Percentiles rank a stretch among this genome's conserved stretches.
Conservation (phyloP, 2,329 filamentous ascomycete genomes). For the Trichoderma simmonsii region DNA sequence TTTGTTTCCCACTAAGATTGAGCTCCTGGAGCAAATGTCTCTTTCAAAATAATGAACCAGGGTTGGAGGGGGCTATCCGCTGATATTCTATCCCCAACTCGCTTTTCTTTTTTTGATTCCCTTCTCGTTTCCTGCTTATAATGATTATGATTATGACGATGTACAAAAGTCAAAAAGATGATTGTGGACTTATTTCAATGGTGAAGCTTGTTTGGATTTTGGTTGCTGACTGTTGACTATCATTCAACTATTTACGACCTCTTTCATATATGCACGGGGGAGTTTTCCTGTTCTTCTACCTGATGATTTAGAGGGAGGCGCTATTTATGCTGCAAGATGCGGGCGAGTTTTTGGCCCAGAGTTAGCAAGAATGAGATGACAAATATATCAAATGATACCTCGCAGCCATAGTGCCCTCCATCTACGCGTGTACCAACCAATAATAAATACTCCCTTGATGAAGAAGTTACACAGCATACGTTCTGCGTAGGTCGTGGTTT, state of each 20-base stretch:
- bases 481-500: constrained; percentile 9
- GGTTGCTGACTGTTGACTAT: not conserved
- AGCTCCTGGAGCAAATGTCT: not conserved
- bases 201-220: not conserved
- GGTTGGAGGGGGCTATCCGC: not conserved
- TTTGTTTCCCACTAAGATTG: not conserved
- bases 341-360: not conserved
- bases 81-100: not conserved
- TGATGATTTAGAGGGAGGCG: not conserved
- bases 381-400: constrained; percentile 2
- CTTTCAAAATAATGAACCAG: not conserved
- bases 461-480: not conserved
- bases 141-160: constrained; percentile 16
- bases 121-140: not conserved
- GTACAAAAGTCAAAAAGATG: not conserved
- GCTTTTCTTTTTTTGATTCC: not conserved
- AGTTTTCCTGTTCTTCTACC: not conserved
- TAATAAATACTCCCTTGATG: not conserved
- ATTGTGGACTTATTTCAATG: not conserved
- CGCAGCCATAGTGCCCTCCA: not conserved
- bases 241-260: not conserved
- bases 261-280: not conserved
- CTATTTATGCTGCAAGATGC: not conserved
- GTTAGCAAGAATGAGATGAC: not conserved
- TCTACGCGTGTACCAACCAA: not conserved